Conservation (phyloP, 345 rosid species). For the Populus nigra region DNA sequence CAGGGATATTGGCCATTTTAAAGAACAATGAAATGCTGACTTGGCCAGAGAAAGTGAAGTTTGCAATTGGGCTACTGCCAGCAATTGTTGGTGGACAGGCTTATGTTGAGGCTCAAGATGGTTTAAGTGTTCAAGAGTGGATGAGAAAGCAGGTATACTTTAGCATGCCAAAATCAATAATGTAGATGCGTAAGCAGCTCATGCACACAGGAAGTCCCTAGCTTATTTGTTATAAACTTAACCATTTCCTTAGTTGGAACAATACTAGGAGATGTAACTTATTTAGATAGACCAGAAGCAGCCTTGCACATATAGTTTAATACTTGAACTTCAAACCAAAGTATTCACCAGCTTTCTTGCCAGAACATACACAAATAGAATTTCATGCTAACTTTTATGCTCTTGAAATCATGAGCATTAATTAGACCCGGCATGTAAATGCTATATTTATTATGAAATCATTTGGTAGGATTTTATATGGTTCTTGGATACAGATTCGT, state of each 20-base stretch:
- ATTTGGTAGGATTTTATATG: background rate
- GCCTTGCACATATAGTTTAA: background rate
- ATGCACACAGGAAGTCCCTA: background rate
- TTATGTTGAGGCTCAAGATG: slow-evolving; percentile 96
- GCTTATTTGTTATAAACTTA: background rate
- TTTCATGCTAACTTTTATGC: background rate
- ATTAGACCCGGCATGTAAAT: background rate
- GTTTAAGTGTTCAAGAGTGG: slow-evolving; percentile 77
- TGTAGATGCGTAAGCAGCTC: background rate
- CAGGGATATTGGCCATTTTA: slow-evolving; percentile 90
- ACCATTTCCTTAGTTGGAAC: background rate
- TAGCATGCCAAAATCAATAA: background rate
- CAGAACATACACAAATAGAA: background rate
- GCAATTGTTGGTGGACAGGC: slow-evolving; percentile 90
- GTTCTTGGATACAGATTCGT: background rate
- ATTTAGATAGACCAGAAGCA: background rate
- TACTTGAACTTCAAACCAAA: background rate
- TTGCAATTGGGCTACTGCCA: slow-evolving; percentile 95
- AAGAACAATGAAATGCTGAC: slow-evolving; percentile 91
- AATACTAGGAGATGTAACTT: background rate
- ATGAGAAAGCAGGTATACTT: slow-evolving; percentile 72
- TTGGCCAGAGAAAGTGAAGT: slow-evolving; percentile 94
- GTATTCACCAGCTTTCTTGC: background rate
- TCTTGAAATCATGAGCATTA: background rate
- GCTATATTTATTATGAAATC: background rate